phyloP scores from a whole-genome alignment of 2,329 filamentous ascomycete species.

The Stromatinia cepivora region DNA sequence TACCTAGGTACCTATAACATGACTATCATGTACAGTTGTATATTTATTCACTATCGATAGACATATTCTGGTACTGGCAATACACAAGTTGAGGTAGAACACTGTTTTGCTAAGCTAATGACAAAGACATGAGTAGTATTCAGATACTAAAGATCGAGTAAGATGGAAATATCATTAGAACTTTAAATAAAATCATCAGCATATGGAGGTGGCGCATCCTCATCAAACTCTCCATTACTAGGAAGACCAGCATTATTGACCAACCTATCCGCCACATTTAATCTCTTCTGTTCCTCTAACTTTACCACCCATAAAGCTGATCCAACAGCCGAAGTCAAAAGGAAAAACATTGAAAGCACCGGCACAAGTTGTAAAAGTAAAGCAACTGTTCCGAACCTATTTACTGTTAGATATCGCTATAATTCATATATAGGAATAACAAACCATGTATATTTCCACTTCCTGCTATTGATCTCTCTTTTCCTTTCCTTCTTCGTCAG shows the following conservation, averaged over 20 bases:
- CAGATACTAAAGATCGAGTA: no score
- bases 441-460: slow-evolving; percentile 83
- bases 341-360: slow-evolving; percentile 88
- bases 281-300: slow-evolving; percentile 58
- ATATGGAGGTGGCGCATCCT: slow-evolving; percentile 36
- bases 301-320: slow-evolving; percentile 83
- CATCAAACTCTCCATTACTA: slow-evolving; percentile 24
- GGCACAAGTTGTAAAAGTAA: slow-evolving; percentile 86
- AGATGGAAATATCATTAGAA: background rate
- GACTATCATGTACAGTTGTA: no score
- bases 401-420: slow-evolving; percentile 23
- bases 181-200: slow-evolving; percentile 36
- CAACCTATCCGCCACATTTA: slow-evolving; percentile 30
- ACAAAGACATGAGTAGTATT: no score
- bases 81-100: no score
- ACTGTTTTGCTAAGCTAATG: no score
- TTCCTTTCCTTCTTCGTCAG: slow-evolving; percentile 74
- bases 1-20: no score
- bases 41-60: no score
- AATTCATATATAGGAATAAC: background rate
- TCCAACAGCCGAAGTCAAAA: slow-evolving; percentile 82
- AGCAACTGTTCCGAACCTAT: slow-evolving; percentile 77
- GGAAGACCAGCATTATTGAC: slow-evolving; percentile 18
- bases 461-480: slow-evolving; percentile 63
- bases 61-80: no score